Base-by-base conservation (phyloP, 2,329 filamentous ascomycete species). In the Pezicula rhizophila region DNA sequence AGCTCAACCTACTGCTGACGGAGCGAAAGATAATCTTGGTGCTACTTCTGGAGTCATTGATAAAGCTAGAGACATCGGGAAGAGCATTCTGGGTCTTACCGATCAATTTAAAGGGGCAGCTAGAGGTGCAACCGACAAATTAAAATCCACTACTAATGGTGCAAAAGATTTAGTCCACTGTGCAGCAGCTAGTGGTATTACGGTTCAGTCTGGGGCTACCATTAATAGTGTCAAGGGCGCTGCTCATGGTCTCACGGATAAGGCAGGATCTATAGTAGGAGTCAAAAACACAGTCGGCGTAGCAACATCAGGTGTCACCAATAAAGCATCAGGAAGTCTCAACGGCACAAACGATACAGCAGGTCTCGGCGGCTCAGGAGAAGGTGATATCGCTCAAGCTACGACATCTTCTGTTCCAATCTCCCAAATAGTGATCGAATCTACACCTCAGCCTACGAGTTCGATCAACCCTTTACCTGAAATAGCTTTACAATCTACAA, bases 1-100 rank as follows among this genome's bases (percentile, higher is more conserved):
- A 45, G 48, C 48, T 11, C 28, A 46, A 23, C 41, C 47, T 40
- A 18, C 49, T 2, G 31, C 44, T 2, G 48, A 49, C 34, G 43
- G 47, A 11, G 34, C 45, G 3, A 42, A 47, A n/a, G 34, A 51
- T 18, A 20, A 45, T 6, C 34, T 38, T 12, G 47, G 34, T 31
- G 25, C 46, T 15, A 31, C 45, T 8, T 42, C 42, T 35, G 43
- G 46, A 18, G 39, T 18, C 14, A 45, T 43, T 25, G 51, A 51
- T 17, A 47, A 35, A 23, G 25, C 46, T 39, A 34, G 39, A 8
- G 45, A 31, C 8, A n/a, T 45, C 4, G 41, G 35, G 7, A 42
- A 50, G 23, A 31, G 2, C 41, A 11, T 23, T 26, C 14, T 25
- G 20, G 23, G 23, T 2, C 35, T 25, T 15, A 41, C 15, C 15